Conservation (phyloP, 2,329 filamentous ascomycete species). For the Myriosclerotinia scirpicola region DNA sequence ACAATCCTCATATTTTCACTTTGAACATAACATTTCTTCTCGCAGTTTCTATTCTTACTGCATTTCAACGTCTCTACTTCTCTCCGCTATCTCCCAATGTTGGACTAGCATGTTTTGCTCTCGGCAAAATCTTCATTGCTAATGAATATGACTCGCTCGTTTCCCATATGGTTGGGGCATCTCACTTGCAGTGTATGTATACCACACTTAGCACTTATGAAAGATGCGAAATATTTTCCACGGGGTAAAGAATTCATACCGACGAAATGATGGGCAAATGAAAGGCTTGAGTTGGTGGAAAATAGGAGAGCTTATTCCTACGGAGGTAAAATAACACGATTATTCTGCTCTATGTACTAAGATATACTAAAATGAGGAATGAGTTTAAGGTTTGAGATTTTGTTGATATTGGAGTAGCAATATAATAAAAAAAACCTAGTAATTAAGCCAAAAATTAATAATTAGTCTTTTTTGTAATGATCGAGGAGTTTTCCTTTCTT, state of each 20-base stretch:
- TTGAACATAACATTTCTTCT: conserved; percentile 24
- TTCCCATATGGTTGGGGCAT: conserved; percentile 22
- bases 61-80: conserved; percentile 29
- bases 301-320: conserved; percentile 29
- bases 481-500: too few relatives aligned
- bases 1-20: background rate
- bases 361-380: too few relatives aligned
- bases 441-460: too few relatives aligned
- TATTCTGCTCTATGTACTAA: too few relatives aligned
- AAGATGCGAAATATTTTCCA: conserved; percentile 28
- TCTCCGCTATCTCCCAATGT: conserved; percentile 32
- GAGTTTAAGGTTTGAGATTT: too few relatives aligned
- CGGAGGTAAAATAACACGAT: too few relatives aligned
- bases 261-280: conserved; percentile 27
- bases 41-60: conserved; percentile 22
- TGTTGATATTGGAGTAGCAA: too few relatives aligned
- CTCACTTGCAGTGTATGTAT: conserved; percentile 33
- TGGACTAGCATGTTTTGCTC: conserved; percentile 33
- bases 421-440: too few relatives aligned
- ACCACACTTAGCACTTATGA: conserved; percentile 26
- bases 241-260: conserved; percentile 25
- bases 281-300: conserved; percentile 23
- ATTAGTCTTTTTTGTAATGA: too few relatives aligned
- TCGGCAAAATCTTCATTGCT: conserved; percentile 31
- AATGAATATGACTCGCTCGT: conserved; percentile 27